Evolutionary conservation across 2,329 filamentous ascomycete genomes (phyloP).

Genomic region (Alternaria solani): DNA sequence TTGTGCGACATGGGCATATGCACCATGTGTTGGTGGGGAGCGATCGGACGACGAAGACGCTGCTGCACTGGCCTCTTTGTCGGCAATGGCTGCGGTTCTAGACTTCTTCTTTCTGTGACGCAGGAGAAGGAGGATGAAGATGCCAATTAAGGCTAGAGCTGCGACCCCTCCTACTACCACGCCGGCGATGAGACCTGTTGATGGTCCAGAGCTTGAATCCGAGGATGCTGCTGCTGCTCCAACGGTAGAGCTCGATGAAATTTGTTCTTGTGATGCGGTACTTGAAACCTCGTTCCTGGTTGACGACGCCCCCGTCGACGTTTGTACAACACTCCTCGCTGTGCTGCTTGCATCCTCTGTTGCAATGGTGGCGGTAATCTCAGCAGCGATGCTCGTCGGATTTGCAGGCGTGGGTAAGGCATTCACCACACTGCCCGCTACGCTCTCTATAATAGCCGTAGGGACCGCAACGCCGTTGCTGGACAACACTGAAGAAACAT

Average conservation of each 20-base stretch:
- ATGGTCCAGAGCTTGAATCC: slow-evolving; percentile 3
- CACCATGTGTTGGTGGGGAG: background rate
- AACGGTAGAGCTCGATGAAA: background rate
- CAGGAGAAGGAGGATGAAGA: slow-evolving; percentile 20
- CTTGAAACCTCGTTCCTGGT: background rate
- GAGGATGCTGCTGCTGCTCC: slow-evolving; percentile 5
- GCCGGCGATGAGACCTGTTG: slow-evolving; percentile 20
- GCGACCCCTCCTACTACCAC: slow-evolving; percentile 20
- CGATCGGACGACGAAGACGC: background rate
- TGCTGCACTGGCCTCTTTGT: slow-evolving; percentile 5
- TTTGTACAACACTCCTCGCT: background rate
- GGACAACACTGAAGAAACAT: slow-evolving; percentile 18
- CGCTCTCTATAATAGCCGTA: slow-evolving; percentile 7
- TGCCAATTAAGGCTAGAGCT: slow-evolving; percentile 18
- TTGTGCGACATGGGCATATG: background rate
- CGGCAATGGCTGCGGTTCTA: background rate
- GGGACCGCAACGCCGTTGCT: slow-evolving; percentile 8
- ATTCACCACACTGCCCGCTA: slow-evolving; percentile 7
- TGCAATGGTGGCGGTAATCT: background rate
- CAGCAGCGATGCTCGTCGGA: slow-evolving; percentile 5
- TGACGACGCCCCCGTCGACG: slow-evolving; percentile 1
- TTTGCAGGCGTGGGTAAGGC: slow-evolving; percentile 1
- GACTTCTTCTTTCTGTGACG: slow-evolving; percentile 16
- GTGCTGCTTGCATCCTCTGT: slow-evolving; percentile 1
- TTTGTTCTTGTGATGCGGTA: background rate